phyloP scores from a whole-genome alignment of 352 stramenopile genomes.

The Phytophthora pisi region DNA sequence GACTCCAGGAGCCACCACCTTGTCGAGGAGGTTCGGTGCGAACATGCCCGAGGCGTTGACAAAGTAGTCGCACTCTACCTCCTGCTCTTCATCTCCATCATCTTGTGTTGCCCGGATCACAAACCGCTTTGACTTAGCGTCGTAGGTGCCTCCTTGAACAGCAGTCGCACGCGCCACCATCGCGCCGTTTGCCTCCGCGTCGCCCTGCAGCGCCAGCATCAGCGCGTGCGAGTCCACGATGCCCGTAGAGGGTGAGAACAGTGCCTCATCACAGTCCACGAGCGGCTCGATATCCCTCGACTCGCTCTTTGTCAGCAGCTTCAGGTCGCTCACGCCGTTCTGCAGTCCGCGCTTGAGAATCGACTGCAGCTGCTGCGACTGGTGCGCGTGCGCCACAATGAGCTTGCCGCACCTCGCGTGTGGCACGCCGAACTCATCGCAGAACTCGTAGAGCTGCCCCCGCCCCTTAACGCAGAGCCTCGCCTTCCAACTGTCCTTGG shows the following conservation, averaged over 20 bases:
- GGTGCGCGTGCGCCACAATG: constrained; percentile 87
- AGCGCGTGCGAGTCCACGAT: constrained; percentile 95
- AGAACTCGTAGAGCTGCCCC: constrained; percentile 93
- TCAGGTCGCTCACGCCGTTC: constrained; percentile 71
- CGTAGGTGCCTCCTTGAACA: constrained; percentile 55
- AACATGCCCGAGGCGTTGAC: constrained; percentile 93
- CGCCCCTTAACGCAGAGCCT: constrained; percentile 91
- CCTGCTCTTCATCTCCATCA: constrained; percentile 43
- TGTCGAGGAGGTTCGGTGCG: constrained; percentile 51
- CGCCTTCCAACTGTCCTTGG: constrained; percentile 87
- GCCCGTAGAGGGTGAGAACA: constrained; percentile 95
- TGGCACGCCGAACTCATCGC: constrained; percentile 77
- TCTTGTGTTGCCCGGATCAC: constrained; percentile 46
- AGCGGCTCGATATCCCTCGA: constrained; percentile 56
- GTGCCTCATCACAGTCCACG: constrained; percentile 66
- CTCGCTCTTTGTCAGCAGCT: constrained; percentile 50
- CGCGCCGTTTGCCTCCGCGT: constrained; percentile 90
- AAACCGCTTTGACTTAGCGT: constrained; percentile 38
- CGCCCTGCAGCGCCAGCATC: constrained; percentile 90
- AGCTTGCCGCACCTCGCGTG: constrained; percentile 94
- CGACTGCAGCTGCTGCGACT: constrained; percentile 48
- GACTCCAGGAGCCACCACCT: constrained; percentile 26
- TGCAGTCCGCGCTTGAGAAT: constrained; percentile 41
- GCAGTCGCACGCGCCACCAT: constrained; percentile 75
- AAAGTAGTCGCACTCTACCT: constrained; percentile 91